A percentile compares a stretch with the other conserved stretches of the same genome.
These are phyloP conservation scores for Vitis hybrid DNA, from an alignment of 177 flowering plant species.

Conservation along the genomic window DNA sequence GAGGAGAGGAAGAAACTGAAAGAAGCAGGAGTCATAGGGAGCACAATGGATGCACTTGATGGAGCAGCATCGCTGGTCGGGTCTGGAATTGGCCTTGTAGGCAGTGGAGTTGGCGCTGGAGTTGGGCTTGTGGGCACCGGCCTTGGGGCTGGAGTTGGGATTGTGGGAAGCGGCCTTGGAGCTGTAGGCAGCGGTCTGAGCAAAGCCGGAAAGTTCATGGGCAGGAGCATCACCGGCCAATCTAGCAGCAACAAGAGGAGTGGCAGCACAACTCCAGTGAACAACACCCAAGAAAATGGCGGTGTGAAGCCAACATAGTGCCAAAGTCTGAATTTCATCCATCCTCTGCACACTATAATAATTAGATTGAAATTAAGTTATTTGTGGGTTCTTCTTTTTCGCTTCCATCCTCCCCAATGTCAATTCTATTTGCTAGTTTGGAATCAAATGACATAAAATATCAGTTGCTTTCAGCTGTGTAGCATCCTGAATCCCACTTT, in stretches of 20 bases:
- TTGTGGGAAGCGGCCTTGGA: slow-evolving; percentile 65
- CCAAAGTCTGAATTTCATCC: slow-evolving; percentile 4
- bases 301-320: slow-evolving; percentile 50
- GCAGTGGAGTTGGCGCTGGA: slow-evolving; percentile 34
- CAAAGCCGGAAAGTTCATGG: slow-evolving; percentile 95
- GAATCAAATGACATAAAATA: too few species aligned
- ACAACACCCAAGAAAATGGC: slow-evolving; percentile 55
- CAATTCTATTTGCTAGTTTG: too few species aligned
- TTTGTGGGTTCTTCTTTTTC: too few species aligned
- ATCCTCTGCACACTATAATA: neutral
- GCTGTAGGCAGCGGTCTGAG: slow-evolving; percentile 76
- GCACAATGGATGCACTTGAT: slow-evolving; percentile 93
- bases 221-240: slow-evolving; percentile 75
- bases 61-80: slow-evolving; percentile 67
- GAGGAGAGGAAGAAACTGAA: slow-evolving; percentile 81
- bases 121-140: slow-evolving; percentile 70
- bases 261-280: slow-evolving; percentile 65
- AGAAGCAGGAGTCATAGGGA: slow-evolving; percentile 85
- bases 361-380: too few species aligned
- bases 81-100: slow-evolving; percentile 48
- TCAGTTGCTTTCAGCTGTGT: too few species aligned
- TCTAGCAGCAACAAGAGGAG: slow-evolving; percentile 49
- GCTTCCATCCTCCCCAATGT: too few species aligned
- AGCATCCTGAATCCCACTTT: too few species aligned
- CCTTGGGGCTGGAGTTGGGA: slow-evolving; percentile 56